Base-by-base conservation (phyloP, 805 yeast genomes). In the Nakazawaea pomicola region DNA sequence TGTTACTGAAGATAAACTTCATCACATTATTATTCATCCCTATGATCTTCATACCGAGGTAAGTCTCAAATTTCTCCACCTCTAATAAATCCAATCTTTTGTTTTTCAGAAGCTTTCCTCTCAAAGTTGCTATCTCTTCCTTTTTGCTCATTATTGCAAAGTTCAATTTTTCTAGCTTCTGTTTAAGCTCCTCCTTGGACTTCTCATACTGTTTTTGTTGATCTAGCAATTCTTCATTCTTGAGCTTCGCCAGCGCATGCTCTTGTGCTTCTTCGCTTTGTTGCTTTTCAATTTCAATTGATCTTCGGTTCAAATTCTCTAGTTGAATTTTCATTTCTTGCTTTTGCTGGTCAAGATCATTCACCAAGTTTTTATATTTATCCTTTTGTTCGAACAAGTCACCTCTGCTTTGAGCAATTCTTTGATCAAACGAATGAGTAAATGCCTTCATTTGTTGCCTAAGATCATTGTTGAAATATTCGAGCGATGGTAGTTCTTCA, bases 11-110 rank as follows among this genome's bases (percentile, higher is more conserved):
- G 1, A 58, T 53, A 44, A 76, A 74, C 35, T 51, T 53, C 14
- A 76, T 54, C 5, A 42, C 40, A 25, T 62, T 56, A 25, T 56
- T 61, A 8, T 54, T 53, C 6, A 67, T 56, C 6, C 67, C 70
- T 45, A 70, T 70, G 28, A 76, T 64, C 37, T 57, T 62, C 21
- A 75, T 49, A 1, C 82, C 81, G 39, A 72, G 56, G 43, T 70
- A 61, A 35, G 56, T 59, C 45, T 74, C 78, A 48, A 60, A 69
- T 47, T 69, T 72, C 19, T 56, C 49, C 19, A 70, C 50, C 47
- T 70, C 76, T 17, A 63, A 67, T 34, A 58, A 58, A 43, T 72
- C 73, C 24, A 60, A 51, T 20, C 20, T 27, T 28, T 33, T 37
- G 17, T 41, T 36, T 19, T 35, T 23, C 7, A 3, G 17, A n/a